A percentile compares a stretch with the other conserved stretches of the same genome.
Evolutionary conservation across 495 filamentous ascomycete species (phyloP).

Genomic region (Immersiella caudata): DNA sequence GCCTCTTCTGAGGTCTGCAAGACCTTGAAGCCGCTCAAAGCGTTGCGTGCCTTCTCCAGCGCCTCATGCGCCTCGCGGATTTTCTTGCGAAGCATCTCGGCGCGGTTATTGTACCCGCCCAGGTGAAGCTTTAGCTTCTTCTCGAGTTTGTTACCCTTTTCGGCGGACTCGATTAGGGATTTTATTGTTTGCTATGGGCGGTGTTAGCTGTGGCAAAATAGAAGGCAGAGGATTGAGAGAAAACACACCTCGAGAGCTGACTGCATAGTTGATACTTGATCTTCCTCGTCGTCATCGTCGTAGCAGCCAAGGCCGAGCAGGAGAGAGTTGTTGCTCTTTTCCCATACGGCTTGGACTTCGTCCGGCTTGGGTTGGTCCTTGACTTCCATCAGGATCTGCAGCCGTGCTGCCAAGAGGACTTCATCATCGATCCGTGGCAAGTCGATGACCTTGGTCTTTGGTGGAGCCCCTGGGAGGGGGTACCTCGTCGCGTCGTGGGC

Average conservation of each 20-base stretch:
- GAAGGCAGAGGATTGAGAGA: not conserved
- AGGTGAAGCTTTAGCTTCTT: conserved; percentile 89
- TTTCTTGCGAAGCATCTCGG: conserved; percentile 78
- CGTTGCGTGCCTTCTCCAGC: conserved; percentile 69
- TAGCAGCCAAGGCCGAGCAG: conserved; percentile 81
- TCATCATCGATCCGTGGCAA: conserved; percentile 72
- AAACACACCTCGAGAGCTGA: conserved; percentile 67
- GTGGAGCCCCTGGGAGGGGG: conserved; percentile 62
- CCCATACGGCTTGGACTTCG: conserved; percentile 70
- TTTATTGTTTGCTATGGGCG: conserved; percentile 66
- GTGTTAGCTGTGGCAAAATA: conserved; percentile 36
- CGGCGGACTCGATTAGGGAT: conserved; percentile 68
- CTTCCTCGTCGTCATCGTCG: conserved; percentile 69
- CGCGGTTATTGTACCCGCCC: conserved; percentile 87
- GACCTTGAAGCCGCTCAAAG: conserved; percentile 74
- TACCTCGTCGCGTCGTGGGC: conserved; percentile 78
- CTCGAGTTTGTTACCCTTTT: conserved; percentile 81
- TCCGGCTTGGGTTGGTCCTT: conserved; percentile 59
- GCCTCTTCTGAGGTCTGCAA: conserved; percentile 77
- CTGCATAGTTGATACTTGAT: conserved; percentile 61
- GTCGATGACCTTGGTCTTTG: conserved; percentile 61
- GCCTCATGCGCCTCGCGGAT: conserved; percentile 77
- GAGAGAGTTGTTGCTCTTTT: conserved; percentile 59
- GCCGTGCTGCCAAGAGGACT: conserved; percentile 70
- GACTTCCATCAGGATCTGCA: conserved; percentile 74